Percentiles rank a stretch among this genome's conserved stretches.
Evolutionary conservation across 2,329 filamentous ascomycete species (phyloP).

Genomic region (Plenodomus tracheiphilus): DNA sequence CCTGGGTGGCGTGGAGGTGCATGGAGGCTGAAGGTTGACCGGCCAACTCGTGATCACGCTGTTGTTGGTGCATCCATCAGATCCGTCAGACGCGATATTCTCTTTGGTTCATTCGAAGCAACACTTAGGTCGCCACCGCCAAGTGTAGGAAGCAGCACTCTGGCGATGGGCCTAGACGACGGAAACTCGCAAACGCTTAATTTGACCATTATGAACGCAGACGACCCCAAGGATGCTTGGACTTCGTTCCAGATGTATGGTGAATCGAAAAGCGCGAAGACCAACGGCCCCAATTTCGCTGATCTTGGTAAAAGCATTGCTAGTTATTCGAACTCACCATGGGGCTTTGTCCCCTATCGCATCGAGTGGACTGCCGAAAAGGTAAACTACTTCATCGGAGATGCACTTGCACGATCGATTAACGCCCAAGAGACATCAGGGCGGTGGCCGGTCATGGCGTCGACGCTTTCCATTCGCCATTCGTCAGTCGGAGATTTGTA

Average conservation of each 20-base stretch:
- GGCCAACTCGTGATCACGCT: slow-evolving; percentile 35
- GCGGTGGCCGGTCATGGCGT: slow-evolving; percentile 40
- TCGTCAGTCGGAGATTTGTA: slow-evolving; percentile 49
- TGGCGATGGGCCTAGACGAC: slow-evolving; percentile 48
- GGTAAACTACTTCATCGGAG: slow-evolving; percentile 46
- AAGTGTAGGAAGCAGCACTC: slow-evolving; percentile 43
- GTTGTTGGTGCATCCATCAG: slow-evolving; percentile 47
- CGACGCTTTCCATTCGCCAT: slow-evolving; percentile 47
- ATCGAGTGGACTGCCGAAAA: slow-evolving; percentile 49
- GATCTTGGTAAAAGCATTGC: slow-evolving; percentile 25
- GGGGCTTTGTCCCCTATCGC: slow-evolving; percentile 47
- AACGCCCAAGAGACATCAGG: slow-evolving; percentile 27
- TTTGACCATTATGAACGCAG: slow-evolving; percentile 48
- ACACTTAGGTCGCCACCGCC: slow-evolving; percentile 43
- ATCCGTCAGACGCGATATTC: slow-evolving; percentile 48
- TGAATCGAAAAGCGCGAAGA: slow-evolving; percentile 33
- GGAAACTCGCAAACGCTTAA: slow-evolving; percentile 47
- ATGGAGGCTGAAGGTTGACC: slow-evolving; percentile 36
- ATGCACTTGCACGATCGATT: slow-evolving; percentile 30
- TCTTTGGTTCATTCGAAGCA: slow-evolving; percentile 49
- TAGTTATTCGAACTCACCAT: slow-evolving; percentile 34
- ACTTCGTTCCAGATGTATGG: slow-evolving; percentile 40
- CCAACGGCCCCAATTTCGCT: slow-evolving; percentile 44
- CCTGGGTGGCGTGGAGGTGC: slow-evolving; percentile 16
- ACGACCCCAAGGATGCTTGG: slow-evolving; percentile 39